A percentile compares a stretch with the other conserved stretches of the same genome.
Evolutionary conservation across 2,329 filamentous ascomycete species (phyloP).

Genomic region (Penicillium sumatraense): DNA sequence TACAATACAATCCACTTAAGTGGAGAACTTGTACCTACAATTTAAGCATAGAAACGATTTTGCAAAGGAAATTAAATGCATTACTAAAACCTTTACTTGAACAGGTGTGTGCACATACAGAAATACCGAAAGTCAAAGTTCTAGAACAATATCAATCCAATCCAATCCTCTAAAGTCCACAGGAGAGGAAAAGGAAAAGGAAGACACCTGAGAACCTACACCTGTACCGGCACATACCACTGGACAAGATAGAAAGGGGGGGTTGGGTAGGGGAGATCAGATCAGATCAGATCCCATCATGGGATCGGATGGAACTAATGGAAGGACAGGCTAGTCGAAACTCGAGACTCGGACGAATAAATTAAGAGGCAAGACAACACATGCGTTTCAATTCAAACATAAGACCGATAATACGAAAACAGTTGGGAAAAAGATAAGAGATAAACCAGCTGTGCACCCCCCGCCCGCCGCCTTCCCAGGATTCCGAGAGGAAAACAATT

Average conservation of each 20-base stretch:
- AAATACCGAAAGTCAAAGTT: not conserved
- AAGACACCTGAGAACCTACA: not conserved
- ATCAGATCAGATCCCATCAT: not conserved
- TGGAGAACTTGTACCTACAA: too few relatives aligned
- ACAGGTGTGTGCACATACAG: not conserved
- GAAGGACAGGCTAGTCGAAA: slow-evolving; percentile 8
- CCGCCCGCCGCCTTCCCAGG: slow-evolving; percentile 22
- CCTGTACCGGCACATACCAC: slow-evolving; percentile 1
- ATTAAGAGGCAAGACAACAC: slow-evolving; percentile 12
- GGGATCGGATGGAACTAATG: too few relatives aligned
- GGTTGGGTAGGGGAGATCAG: not conserved
- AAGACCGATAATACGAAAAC: slow-evolving; percentile 26
- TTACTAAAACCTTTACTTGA: not conserved
- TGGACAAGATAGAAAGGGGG: slow-evolving; percentile 2
- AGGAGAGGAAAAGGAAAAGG: not conserved
- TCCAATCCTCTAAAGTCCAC: not conserved
- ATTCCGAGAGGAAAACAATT: slow-evolving; percentile 29
- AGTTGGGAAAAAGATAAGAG: slow-evolving; percentile 23
- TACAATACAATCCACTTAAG: too few relatives aligned
- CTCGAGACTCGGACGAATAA: slow-evolving; percentile 10
- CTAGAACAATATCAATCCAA: slow-evolving; percentile 1
- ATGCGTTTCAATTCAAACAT: slow-evolving; percentile 27
- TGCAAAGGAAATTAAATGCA: not conserved
- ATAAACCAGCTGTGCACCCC: slow-evolving; percentile 23
- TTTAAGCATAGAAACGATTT: too few relatives aligned